Percentiles rank a stretch among this genome's conserved stretches.
These are phyloP conservation scores for Syzygium aqueum DNA, from an alignment of 345 rosid species.

Conservation along the genomic window DNA sequence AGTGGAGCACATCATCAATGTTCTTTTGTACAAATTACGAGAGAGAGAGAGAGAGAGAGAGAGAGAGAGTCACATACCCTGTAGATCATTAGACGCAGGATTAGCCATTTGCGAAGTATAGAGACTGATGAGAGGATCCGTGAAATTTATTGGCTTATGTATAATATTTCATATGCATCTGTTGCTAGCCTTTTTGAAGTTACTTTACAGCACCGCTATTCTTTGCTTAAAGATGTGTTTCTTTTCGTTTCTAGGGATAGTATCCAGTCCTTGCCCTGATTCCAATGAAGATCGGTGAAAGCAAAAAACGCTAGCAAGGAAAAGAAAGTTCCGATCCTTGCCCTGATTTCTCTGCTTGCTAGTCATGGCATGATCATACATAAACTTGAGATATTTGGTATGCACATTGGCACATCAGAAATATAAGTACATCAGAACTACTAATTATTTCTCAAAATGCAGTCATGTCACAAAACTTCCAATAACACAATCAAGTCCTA, in stretches of 20 bases:
- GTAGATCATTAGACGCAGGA: neutral
- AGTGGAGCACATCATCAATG: neutral
- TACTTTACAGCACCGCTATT: neutral
- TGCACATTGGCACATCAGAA: neutral
- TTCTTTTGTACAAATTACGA: neutral
- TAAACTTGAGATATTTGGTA: neutral
- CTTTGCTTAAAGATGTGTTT: neutral
- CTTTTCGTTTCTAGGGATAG: neutral
- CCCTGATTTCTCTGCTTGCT: neutral
- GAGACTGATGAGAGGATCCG: neutral
- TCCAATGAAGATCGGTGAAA: neutral
- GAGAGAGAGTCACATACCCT: conserved; percentile 8
- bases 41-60: neutral
- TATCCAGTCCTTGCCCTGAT: neutral
- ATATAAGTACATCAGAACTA: accelerated
- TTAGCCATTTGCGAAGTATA: conserved; percentile 9
- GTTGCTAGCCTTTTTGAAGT: neutral
- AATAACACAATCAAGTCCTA: neutral
- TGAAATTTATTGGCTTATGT: neutral
- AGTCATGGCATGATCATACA: neutral
- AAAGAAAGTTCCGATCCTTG: neutral
- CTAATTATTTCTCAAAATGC: neutral
- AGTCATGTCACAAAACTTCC: neutral
- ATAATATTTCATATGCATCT: neutral
- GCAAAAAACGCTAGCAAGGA: neutral